phyloP scores from a whole-genome alignment of 352 stramenopile genomes.

The Pythium biforme region DNA sequence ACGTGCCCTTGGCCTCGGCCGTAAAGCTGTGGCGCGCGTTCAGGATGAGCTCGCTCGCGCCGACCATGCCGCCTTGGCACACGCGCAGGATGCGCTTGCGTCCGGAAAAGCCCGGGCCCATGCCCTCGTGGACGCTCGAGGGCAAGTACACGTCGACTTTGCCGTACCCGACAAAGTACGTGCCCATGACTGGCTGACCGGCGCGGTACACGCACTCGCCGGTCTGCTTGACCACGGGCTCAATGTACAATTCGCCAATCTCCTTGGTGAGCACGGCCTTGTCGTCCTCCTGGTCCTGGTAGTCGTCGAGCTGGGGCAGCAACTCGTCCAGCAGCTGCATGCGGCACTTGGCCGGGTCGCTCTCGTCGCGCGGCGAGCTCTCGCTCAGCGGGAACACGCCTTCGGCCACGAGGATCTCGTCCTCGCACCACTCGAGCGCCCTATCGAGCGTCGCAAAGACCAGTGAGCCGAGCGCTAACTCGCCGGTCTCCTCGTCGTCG shows the following conservation, averaged over 20 bases:
- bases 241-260: slow-evolving; percentile 74
- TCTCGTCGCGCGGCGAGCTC: slow-evolving; percentile 30
- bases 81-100: slow-evolving; percentile 80
- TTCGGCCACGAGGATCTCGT: slow-evolving; percentile 75
- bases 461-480: slow-evolving; percentile 43
- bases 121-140: slow-evolving; percentile 71
- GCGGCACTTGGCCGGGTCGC: slow-evolving; percentile 33
- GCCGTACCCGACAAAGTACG: slow-evolving; percentile 84
- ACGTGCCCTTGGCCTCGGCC: slow-evolving; percentile 59
- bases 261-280: slow-evolving; percentile 43
- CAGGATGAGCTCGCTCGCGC: slow-evolving; percentile 76
- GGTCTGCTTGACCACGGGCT: slow-evolving; percentile 48
- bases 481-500: slow-evolving; percentile 18
- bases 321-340: slow-evolving; percentile 71
- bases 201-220: slow-evolving; percentile 72
- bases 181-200: slow-evolving; percentile 54
- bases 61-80: slow-evolving; percentile 77
- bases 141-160: slow-evolving; percentile 86
- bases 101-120: slow-evolving; percentile 75
- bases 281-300: slow-evolving; percentile 12
- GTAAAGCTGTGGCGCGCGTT: slow-evolving; percentile 84
- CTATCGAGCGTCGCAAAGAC: slow-evolving; percentile 85
- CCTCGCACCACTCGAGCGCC: slow-evolving; percentile 85
- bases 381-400: slow-evolving; percentile 70
- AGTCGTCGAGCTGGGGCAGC: slow-evolving; percentile 35